Evolutionary conservation across 257 asterid genomes (phyloP).

Genomic region (Solanum habrochaites): DNA sequence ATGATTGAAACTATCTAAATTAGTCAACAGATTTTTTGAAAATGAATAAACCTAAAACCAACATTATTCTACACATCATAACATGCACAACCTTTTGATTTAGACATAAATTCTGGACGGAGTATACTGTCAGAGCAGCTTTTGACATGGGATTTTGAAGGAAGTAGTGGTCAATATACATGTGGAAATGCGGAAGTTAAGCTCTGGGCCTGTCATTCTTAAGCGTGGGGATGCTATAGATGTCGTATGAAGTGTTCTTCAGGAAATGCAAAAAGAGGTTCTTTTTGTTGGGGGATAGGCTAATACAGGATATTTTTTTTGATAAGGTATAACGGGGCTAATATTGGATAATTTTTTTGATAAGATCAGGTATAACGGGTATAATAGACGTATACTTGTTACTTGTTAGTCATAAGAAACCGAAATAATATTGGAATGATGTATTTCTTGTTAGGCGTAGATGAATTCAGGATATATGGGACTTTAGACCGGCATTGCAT

Average conservation of each 20-base stretch:
- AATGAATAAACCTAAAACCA: neutral
- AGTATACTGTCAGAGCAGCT: neutral
- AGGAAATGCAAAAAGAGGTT: neutral
- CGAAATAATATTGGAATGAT: neutral
- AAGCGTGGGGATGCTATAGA: neutral
- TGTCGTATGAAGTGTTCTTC: neutral
- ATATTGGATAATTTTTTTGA: neutral
- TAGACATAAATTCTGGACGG: neutral
- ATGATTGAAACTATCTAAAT: neutral
- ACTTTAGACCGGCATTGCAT: neutral
- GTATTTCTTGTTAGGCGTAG: neutral
- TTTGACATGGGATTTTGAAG: neutral
- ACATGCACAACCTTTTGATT: neutral
- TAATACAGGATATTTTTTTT: neutral
- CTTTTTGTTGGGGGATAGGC: neutral
- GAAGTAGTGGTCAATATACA: neutral
- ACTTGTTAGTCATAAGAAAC: neutral
- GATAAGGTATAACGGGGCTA: neutral
- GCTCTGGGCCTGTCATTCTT: neutral
- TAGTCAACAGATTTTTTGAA: neutral
- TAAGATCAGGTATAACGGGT: neutral
- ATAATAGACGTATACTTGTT: neutral
- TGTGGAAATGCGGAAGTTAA: neutral
- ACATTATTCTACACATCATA: neutral
- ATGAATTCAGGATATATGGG: neutral